Evolutionary conservation across 1,284 basidiomycete species (phyloP).

Genomic region (Cutaneotrichosporon spelunceum): DNA sequence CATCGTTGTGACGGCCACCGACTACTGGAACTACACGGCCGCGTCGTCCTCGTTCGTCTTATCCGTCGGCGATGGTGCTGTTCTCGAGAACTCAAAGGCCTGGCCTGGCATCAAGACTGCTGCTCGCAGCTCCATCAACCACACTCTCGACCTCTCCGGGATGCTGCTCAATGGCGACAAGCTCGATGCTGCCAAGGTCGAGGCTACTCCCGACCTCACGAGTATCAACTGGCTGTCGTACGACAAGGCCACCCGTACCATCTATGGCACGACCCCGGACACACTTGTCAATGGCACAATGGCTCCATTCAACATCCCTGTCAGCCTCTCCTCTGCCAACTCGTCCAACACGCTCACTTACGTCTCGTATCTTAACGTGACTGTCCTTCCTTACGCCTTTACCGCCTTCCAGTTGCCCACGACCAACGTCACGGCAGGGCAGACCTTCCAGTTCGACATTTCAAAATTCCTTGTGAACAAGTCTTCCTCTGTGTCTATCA

Average conservation of each 20-base stretch:
- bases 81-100: conserved; percentile 31
- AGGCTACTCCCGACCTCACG: conserved; percentile 37
- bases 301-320: conserved; percentile 43
- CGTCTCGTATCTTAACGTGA: conserved; percentile 44
- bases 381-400: conserved; percentile 53
- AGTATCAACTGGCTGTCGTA: conserved; percentile 51
- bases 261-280: conserved; percentile 51
- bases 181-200: conserved; percentile 35
- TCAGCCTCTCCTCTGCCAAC: conserved; percentile 42
- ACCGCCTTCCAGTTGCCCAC: conserved; percentile 49
- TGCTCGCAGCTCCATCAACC: conserved; percentile 32
- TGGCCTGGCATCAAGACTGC: conserved; percentile 35
- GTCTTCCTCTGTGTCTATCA: conserved; percentile 25
- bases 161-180: conserved; percentile 37
- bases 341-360: conserved; percentile 37
- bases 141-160: conserved; percentile 33
- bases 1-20: conserved; percentile 49
- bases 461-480: conserved; percentile 37
- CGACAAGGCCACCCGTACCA: conserved; percentile 41
- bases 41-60: conserved; percentile 50
- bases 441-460: conserved; percentile 38
- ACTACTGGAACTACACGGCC: conserved; percentile 51
- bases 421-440: conserved; percentile 40
- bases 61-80: conserved; percentile 42
- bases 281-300: conserved; percentile 50